Conservation (phyloP, 441 rosid species). For the Isatis lusitanica region DNA sequence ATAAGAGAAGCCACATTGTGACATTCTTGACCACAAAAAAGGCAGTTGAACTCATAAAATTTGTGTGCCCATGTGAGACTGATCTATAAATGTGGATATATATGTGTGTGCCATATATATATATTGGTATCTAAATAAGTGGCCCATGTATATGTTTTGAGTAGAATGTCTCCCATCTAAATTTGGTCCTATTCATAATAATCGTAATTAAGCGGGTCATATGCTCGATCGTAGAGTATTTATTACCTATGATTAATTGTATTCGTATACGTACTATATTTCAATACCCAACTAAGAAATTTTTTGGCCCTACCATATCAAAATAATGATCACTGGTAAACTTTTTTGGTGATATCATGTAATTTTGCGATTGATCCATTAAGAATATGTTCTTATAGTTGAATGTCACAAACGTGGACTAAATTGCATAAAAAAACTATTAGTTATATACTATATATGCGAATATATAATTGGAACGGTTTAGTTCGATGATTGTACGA, state of each 20-base stretch:
- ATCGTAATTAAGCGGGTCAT: slow-evolving; percentile 18
- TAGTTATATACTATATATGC: neutral
- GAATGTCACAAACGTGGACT: neutral
- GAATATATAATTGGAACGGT: neutral
- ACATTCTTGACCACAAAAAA: slow-evolving; percentile 23
- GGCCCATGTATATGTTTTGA: slow-evolving; percentile 2
- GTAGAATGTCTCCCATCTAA: slow-evolving; percentile 13
- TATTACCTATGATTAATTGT: slow-evolving; percentile 10
- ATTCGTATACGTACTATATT: neutral
- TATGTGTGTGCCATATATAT: neutral
- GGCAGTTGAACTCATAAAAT: slow-evolving; percentile 7
- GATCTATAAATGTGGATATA: neutral
- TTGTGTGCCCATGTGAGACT: slow-evolving; percentile 26
- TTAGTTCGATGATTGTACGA: neutral
- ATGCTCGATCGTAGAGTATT: no score
- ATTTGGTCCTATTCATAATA: neutral
- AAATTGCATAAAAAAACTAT: neutral
- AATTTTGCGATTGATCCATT: neutral
- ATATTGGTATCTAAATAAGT: neutral
- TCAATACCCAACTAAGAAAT: neutral
- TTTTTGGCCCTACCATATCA: neutral
- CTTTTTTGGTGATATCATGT: neutral
- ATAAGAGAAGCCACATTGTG: slow-evolving; percentile 24
- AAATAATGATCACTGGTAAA: neutral
- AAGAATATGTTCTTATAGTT: neutral